Conservation (phyloP, 2,329 filamentous ascomycete species). For the Fusarium piperis region DNA sequence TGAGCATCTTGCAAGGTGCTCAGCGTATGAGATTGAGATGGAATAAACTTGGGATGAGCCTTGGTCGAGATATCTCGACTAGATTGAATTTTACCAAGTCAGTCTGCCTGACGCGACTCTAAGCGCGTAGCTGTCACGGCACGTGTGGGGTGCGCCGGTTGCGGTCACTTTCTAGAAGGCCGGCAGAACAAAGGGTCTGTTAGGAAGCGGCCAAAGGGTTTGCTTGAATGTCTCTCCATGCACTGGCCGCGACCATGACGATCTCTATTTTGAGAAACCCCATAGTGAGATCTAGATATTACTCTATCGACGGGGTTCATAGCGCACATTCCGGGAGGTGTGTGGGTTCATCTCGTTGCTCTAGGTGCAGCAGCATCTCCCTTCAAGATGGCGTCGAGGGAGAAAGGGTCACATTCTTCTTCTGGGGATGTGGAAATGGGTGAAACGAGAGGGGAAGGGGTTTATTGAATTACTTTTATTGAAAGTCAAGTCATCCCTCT, state of each 20-base stretch:
- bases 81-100: conserved; percentile 11
- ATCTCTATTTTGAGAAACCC: conserved; percentile 12
- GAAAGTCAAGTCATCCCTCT: neutral
- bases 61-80: conserved; percentile 2
- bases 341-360: conserved; percentile 5
- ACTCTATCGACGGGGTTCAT: conserved; percentile 1
- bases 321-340: conserved; percentile 15
- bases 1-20: conserved; percentile 67
- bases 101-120: conserved; percentile 25
- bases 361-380: conserved; percentile 21
- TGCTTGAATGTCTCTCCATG: conserved; percentile 26
- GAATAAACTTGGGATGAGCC: neutral
- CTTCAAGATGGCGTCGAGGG: neutral
- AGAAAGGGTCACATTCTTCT: conserved; percentile 27
- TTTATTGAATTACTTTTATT: neutral
- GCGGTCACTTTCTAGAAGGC: conserved; percentile 27
- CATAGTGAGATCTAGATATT: neutral
- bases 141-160: conserved; percentile 30
- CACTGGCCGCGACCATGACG: neutral
- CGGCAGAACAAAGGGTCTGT: conserved; percentile 7
- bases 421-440: conserved; percentile 21
- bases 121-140: conserved; percentile 25
- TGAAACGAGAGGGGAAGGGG: neutral
- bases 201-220: conserved; percentile 14
- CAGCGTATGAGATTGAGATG: neutral